Conservation (phyloP, 2,329 filamentous ascomycete genomes). For the Aureobasidium subglaciale region DNA sequence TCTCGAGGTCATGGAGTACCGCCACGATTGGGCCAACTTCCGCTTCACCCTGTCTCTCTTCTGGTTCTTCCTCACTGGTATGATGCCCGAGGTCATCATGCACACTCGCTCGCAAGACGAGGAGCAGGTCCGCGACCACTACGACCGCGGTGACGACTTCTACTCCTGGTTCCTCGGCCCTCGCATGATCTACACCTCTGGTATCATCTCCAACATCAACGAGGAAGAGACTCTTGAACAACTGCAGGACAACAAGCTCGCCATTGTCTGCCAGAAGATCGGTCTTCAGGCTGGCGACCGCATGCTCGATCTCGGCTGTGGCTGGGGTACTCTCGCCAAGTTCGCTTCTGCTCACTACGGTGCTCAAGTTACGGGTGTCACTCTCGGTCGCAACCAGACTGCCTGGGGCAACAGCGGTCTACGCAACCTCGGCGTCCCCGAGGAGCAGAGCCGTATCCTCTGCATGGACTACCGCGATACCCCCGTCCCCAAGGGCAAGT, state of each 20-base stretch:
- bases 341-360: slow-evolving; percentile 92
- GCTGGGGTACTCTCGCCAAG: slow-evolving; percentile 93
- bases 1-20: slow-evolving; percentile 83
- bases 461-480: slow-evolving; percentile 98
- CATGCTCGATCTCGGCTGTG: slow-evolving; percentile 91
- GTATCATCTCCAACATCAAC: slow-evolving; percentile 81
- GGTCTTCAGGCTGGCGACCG: slow-evolving; percentile 71
- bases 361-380: slow-evolving; percentile 78
- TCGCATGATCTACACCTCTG: slow-evolving; percentile 98
- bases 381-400: slow-evolving; percentile 91
- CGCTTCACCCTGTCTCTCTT: slow-evolving; percentile 79
- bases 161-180: slow-evolving; percentile 98
- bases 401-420: slow-evolving; percentile 92
- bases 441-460: slow-evolving; percentile 83
- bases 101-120: slow-evolving; percentile 92
- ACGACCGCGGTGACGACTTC: slow-evolving; percentile 96
- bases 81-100: slow-evolving; percentile 85
- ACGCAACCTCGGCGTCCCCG: slow-evolving; percentile 70
- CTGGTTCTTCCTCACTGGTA: slow-evolving; percentile 79
- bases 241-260: slow-evolving; percentile 95
- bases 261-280: slow-evolving; percentile 93
- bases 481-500: slow-evolving; percentile 66
- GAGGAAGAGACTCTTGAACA: slow-evolving; percentile 87
- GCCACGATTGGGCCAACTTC: slow-evolving; percentile 96
- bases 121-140: slow-evolving; percentile 96